Conservation (phyloP, 2,329 filamentous ascomycete genomes). For the Immersiporthe knoxdaviesiana region DNA sequence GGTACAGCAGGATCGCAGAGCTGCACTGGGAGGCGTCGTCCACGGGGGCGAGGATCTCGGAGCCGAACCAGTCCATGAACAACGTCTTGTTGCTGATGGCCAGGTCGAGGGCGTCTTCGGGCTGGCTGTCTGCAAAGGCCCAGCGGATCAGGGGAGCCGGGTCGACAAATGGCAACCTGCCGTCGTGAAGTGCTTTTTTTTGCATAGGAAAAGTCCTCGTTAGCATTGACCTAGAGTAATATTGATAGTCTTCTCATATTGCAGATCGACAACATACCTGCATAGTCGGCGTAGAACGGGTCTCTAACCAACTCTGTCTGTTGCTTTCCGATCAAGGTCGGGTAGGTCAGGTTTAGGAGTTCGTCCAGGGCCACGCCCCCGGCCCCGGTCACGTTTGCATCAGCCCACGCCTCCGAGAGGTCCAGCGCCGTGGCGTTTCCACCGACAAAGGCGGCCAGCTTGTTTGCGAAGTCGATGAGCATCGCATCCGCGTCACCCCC, state of each 20-base stretch:
- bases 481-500: conserved; percentile 30
- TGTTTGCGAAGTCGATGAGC: conserved; percentile 36
- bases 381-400: conserved; percentile 22
- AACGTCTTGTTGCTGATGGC: conserved; percentile 54
- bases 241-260: too few relatives aligned
- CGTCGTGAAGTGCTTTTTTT: conserved; percentile 35
- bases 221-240: background rate
- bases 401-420: conserved; percentile 35
- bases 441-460: conserved; percentile 36
- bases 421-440: conserved; percentile 31
- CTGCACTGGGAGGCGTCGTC: conserved; percentile 48
- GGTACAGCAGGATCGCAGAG: conserved; percentile 52
- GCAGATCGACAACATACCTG: conserved; percentile 31
- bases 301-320: conserved; percentile 43
- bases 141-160: conserved; percentile 42
- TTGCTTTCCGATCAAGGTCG: conserved; percentile 43
- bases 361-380: conserved; percentile 30
- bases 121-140: conserved; percentile 40
- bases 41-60: conserved; percentile 46
- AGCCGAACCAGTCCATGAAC: conserved; percentile 52
- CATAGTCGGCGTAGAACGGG: conserved; percentile 46
- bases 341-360: conserved; percentile 41
- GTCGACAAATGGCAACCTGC: conserved; percentile 43
- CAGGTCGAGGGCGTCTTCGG: conserved; percentile 37
- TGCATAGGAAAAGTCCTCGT: background rate